These are phyloP conservation scores for Phytophthora rubi DNA, from an alignment of 352 stramenopile species.

Conservation along the genomic window DNA sequence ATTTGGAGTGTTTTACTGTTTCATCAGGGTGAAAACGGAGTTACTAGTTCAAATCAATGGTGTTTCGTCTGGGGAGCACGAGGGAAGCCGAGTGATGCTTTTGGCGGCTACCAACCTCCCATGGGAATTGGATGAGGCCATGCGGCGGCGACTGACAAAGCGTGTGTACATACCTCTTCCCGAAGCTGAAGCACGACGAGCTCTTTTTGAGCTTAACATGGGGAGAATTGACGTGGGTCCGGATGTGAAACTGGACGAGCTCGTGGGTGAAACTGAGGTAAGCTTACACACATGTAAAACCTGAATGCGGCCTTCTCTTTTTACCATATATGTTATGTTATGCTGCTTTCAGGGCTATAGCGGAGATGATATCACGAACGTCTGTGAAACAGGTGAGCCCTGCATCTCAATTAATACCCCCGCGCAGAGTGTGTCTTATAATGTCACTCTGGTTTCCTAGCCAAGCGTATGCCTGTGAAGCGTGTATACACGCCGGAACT, in stretches of 20 bases:
- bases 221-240: constrained; percentile 77
- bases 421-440: not conserved
- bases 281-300: not conserved
- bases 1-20: not conserved
- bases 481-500: constrained; percentile 76
- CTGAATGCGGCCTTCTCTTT: not conserved
- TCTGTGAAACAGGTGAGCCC: constrained; percentile 54
- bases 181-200: constrained; percentile 54
- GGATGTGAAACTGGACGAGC: constrained; percentile 77
- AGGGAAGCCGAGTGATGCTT: constrained; percentile 86
- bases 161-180: constrained; percentile 89
- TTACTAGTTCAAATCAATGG: constrained; percentile 98
- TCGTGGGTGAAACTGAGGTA: constrained; percentile 76
- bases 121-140: constrained; percentile 97
- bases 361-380: constrained; percentile 61
- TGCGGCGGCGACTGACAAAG: constrained; percentile 96
- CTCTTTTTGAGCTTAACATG: constrained; percentile 83
- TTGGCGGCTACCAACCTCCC: constrained; percentile 96
- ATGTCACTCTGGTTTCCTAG: constrained; percentile 23
- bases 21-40: constrained; percentile 95
- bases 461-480: constrained; percentile 86
- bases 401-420: not conserved
- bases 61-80: constrained; percentile 66
- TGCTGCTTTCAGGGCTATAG: constrained; percentile 50
- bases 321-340: not conserved